Percentiles rank a stretch among this genome's conserved stretches.
Evolutionary conservation across 1,284 basidiomycete species (phyloP).

Genomic region (Boletus smithii): DNA sequence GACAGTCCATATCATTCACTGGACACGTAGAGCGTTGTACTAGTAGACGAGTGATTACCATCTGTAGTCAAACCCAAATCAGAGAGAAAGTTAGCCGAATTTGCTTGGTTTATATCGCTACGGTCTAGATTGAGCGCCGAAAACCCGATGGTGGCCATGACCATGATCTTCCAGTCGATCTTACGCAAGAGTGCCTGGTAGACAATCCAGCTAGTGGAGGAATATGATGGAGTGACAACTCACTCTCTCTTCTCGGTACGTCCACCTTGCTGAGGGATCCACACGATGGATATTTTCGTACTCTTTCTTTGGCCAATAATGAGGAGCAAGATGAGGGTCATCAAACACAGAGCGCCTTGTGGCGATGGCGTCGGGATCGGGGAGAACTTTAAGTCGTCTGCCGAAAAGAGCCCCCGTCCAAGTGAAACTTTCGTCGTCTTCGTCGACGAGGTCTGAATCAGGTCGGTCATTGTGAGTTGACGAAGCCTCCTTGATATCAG

Average conservation of each 20-base stretch:
- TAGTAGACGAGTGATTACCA: constrained; percentile 32
- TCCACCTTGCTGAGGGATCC: constrained; percentile 67
- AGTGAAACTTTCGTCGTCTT: constrained; percentile 1
- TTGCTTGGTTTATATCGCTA: constrained; percentile 57
- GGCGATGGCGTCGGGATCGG: constrained; percentile 9
- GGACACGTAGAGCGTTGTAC: not conserved
- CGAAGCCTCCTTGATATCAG: not conserved
- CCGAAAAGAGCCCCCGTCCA: constrained; percentile 6
- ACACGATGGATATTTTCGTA: constrained; percentile 69
- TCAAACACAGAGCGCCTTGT: constrained; percentile 52
- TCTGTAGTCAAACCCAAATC: constrained; percentile 61
- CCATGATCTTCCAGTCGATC: constrained; percentile 49
- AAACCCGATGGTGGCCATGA: constrained; percentile 47
- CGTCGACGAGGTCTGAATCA: constrained; percentile 10
- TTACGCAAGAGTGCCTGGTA: constrained; percentile 38
- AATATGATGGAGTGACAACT: not conserved
- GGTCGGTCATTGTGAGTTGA: not conserved
- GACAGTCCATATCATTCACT: not conserved
- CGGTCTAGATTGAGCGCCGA: constrained; percentile 45
- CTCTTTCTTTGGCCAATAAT: constrained; percentile 51
- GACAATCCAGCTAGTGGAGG: not conserved
- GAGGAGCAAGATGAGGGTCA: constrained; percentile 47
- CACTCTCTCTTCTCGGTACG: constrained; percentile 57
- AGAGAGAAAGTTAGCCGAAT: constrained; percentile 62
- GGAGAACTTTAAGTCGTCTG: not conserved